Evolutionary conservation across 169 alveolate genomes (phyloP), one percentile per base, ranked within the genome.

Genomic region (Eimeria falciformis): DNA sequence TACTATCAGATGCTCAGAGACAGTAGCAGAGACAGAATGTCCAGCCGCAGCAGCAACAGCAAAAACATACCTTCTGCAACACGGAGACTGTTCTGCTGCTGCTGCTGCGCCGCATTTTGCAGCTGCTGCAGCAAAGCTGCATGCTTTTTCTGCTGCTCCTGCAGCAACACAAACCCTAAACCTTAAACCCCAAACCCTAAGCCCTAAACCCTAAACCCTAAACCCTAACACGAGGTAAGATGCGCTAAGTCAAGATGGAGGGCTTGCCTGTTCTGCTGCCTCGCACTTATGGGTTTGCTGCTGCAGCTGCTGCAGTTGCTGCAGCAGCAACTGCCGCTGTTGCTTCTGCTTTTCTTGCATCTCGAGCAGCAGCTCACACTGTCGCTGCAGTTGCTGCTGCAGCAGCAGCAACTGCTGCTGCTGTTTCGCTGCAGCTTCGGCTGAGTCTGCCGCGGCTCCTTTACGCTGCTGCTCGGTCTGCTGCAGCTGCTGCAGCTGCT

Each of bases 251-350:
- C n/a, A n/a, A n/a, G n/a, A n/a, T n/a, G n/a, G 62, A 50, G 62
- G 37, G 73, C 73, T 62, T 62, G 73, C 73, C 73, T 62, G 12
- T n/a, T n/a, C 25, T n/a, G 29, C 73, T 62, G 73, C 73, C 12
- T 62, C 73, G 11, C 11, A 37, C 40, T 43, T 50, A 12, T 69
- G 33, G 21, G 17, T 25, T 9, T 69, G 40, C n/a, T 9, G 81
- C 81, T 69, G 81, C 81, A 69, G 55, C 81, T 23, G 81, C 50
- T 12, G 81, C 81, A 69, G 81, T n/a, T 25, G 55, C 81, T 69
- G 45, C 50, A 7, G 55, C 55, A 25, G 81, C 45, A 23, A 50
- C 81, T 69, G 81, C 81, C 29, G 53, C 53, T 69, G 81, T n/a
- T 69, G 53, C 81, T 69, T 25, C 46, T 37, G 86, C 40, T 77